Base-by-base conservation (phyloP, 805 yeast species). In the Kodamaea kakaduensis region DNA sequence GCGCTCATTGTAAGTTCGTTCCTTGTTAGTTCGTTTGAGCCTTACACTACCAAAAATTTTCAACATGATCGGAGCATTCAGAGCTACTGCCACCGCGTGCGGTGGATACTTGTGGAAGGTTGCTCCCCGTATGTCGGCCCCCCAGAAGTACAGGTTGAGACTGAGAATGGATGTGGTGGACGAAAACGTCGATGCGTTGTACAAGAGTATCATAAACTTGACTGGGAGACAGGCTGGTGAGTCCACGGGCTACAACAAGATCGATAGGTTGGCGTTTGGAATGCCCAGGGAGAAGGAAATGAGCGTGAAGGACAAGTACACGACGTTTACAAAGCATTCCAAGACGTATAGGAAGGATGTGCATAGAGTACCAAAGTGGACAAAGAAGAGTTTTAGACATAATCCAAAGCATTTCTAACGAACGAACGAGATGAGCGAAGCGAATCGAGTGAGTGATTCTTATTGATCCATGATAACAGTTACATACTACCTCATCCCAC, bases 351-450 rank as follows among this genome's bases (percentile, higher is more conserved):
- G 97, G 67, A 90, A 88, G 64, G 80, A 89, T 45, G 78, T 85
- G 17, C 97, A 90, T 54, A 67, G 78, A 58, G 84, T 82, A 27
- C 96, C 96, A 14, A 85, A 88, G 56, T 88, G 96, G 95, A 88
- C 97, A 36, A 87, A 81, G 65, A 57, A 77, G 43, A 77, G 94
- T 6, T 73, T 81, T 59, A 79, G 96, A 67, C 78, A 74, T 40
- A 83, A 84, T 52, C 96, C 96, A 29, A 71, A 71, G 41, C 72
- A 80, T 54, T 81, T 74, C 57, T 84, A 65, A 54, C 8, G 18
- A 4, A 18, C 20, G 30, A 19, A 19, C 9, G 9, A 19, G 22
- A 7, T 13, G 28, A 25, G 17, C n/a, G 28, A 14, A 8, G 25
- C n/a, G 13, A 14, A n/a, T n/a, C 6, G 14, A 17, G 15, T n/a